Conservation (phyloP, 202 grass and related monocot species). For the Hordeum pubiflorum region DNA sequence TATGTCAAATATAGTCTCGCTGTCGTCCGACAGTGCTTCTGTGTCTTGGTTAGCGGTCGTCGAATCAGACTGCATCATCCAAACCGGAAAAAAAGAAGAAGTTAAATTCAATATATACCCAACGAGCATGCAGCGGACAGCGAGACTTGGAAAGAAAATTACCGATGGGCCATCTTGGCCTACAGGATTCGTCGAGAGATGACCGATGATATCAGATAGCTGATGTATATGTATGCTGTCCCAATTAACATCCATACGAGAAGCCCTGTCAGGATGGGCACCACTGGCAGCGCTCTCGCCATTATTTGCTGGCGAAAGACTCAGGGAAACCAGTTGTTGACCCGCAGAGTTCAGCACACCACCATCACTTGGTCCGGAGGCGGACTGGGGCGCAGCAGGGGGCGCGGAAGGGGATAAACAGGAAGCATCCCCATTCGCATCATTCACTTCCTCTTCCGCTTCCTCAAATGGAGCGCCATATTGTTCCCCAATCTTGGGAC, state of each 20-base stretch:
- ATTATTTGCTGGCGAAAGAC: not conserved
- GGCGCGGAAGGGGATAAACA: constrained; percentile 14
- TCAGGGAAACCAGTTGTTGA: constrained; percentile 7
- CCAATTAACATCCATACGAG: constrained; percentile 6
- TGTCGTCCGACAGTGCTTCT: not conserved
- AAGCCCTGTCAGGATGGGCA: not conserved
- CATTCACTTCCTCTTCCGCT: constrained; percentile 41
- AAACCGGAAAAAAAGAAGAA: not conserved
- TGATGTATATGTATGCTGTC: constrained; percentile 35
- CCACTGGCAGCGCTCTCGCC: not conserved
- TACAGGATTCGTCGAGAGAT: not conserved
- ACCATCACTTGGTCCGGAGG: constrained; percentile 14
- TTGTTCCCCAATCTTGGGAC: constrained; percentile 59
- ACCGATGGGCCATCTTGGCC: constrained; percentile 21
- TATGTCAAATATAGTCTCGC: constrained; percentile 30
- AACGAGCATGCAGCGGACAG: not conserved
- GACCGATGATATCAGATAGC: constrained; percentile 16
- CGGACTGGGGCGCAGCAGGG: constrained; percentile 7
- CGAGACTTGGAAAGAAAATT: not conserved
- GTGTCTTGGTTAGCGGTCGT: not conserved
- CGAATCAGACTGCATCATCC: constrained; percentile 21
- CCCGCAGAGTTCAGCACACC: not conserved
- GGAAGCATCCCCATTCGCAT: constrained; percentile 13
- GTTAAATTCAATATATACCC: not conserved
- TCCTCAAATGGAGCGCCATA: constrained; percentile 65